Evolutionary conservation across 1,284 basidiomycete species (phyloP).

Genomic region (Malassezia globosa): DNA sequence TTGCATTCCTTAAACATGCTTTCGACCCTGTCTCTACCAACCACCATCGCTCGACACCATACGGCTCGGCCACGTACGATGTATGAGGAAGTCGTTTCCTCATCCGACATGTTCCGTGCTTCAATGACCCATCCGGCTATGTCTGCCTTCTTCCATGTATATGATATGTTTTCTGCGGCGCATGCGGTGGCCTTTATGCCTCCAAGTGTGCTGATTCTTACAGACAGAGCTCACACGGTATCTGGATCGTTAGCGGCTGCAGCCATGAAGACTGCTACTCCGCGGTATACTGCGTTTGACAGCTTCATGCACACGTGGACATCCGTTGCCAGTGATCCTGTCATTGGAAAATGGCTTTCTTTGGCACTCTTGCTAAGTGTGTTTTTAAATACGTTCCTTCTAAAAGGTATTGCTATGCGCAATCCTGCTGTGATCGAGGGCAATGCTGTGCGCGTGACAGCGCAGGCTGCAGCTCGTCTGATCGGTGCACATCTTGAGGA

Average conservation of each 20-base stretch:
- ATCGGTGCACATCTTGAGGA: constrained; percentile 36
- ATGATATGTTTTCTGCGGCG: constrained; percentile 23
- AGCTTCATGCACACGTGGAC: constrained; percentile 90
- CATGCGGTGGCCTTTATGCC: constrained; percentile 13
- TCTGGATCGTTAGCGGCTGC: not conserved
- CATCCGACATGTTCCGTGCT: constrained; percentile 23
- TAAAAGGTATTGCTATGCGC: constrained; percentile 59
- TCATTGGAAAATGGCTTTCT: constrained; percentile 93
- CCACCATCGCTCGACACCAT: constrained; percentile 56
- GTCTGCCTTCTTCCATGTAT: constrained; percentile 29
- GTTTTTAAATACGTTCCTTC: constrained; percentile 80
- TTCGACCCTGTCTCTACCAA: constrained; percentile 72
- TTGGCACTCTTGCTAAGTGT: constrained; percentile 73
- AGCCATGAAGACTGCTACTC: not conserved
- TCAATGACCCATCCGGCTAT: constrained; percentile 21
- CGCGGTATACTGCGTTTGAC: constrained; percentile 54
- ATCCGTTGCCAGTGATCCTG: constrained; percentile 82
- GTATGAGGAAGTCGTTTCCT: constrained; percentile 30
- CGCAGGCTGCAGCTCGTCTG: constrained; percentile 44
- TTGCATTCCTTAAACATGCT: constrained; percentile 64
- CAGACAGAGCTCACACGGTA: not conserved
- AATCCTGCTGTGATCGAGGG: constrained; percentile 42
- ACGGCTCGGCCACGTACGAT: constrained; percentile 41
- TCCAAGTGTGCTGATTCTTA: not conserved
- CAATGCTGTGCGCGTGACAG: constrained; percentile 43